Evolutionary conservation across 192 early-diverging fungal genomes (phyloP).

Genomic region (Backusella sp.): DNA sequence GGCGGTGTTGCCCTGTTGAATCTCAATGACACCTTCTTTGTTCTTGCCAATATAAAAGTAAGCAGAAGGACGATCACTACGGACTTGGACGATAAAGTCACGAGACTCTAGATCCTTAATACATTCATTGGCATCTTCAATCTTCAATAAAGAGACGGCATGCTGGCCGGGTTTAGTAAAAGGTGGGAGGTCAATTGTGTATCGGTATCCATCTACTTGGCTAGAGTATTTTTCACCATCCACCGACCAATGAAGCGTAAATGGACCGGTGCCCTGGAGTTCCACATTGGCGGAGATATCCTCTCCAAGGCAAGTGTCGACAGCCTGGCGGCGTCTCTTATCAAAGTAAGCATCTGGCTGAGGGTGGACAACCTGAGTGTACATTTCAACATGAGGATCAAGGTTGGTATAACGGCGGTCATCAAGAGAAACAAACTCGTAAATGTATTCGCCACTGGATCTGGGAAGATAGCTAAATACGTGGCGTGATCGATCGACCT

Average conservation of each 20-base stretch:
- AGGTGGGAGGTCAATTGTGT: constrained; percentile 34
- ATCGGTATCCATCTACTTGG: constrained; percentile 22
- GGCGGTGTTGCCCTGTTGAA: constrained; percentile 37
- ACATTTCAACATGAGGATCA: constrained; percentile 5
- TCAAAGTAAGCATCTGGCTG: constrained; percentile 42
- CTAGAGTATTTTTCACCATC: constrained; percentile 30
- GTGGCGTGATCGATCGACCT: constrained; percentile 30
- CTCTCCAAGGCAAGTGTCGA: constrained; percentile 42
- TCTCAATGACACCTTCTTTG: constrained; percentile 15
- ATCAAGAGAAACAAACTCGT: constrained; percentile 32
- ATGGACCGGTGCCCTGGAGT: constrained; percentile 38
- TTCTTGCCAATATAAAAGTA: constrained; percentile 31
- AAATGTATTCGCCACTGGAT: constrained; percentile 36
- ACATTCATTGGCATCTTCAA: constrained; percentile 43
- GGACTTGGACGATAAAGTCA: constrained; percentile 43
- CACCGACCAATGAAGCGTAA: constrained; percentile 33
- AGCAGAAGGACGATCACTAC: constrained; percentile 41
- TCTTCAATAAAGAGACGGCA: constrained; percentile 40
- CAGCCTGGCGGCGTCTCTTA: neutral
- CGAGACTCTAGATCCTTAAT: constrained; percentile 34
- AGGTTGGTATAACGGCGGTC: constrained; percentile 32
- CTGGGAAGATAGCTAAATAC: constrained; percentile 30
- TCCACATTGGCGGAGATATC: constrained; percentile 32
- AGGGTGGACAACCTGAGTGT: constrained; percentile 42
- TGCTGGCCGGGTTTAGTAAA: constrained; percentile 35